Evolutionary conservation across 805 yeast genomes (phyloP).

Genomic region (Diddensiella santjacobensis): DNA sequence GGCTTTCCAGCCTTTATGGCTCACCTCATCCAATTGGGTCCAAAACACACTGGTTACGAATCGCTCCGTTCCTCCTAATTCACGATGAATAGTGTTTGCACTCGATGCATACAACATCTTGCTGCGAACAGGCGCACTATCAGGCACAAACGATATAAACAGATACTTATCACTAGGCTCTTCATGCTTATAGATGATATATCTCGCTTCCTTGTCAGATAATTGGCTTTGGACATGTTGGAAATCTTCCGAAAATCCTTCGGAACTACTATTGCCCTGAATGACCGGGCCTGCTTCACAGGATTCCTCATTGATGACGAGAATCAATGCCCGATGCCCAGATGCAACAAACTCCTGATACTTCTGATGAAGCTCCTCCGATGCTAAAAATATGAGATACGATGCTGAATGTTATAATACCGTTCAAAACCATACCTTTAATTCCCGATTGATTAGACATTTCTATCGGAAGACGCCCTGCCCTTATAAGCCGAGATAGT

Average conservation of each 20-base stretch:
- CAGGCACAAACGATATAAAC: constrained; percentile 85
- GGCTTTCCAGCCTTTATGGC: constrained; percentile 45
- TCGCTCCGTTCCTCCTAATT: constrained; percentile 58
- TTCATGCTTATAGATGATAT: constrained; percentile 42
- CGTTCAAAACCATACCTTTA: constrained; percentile 29
- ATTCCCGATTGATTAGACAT: constrained; percentile 74
- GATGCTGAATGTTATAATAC: not conserved
- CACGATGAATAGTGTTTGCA: constrained; percentile 68
- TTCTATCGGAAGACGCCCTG: too few species aligned
- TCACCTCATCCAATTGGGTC: constrained; percentile 55
- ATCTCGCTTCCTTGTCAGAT: constrained; percentile 43
- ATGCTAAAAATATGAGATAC: constrained; percentile 28
- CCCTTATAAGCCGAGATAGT: too few species aligned
- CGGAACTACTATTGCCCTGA: constrained; percentile 26
- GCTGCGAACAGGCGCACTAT: constrained; percentile 68
- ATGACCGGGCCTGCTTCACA: constrained; percentile 23
- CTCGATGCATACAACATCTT: constrained; percentile 96
- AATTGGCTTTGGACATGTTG: constrained; percentile 33
- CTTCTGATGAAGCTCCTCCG: constrained; percentile 42
- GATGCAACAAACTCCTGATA: constrained; percentile 43
- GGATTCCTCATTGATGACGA: constrained; percentile 34
- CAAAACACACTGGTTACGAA: constrained; percentile 51
- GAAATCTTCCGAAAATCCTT: constrained; percentile 36
- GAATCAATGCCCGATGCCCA: constrained; percentile 36
- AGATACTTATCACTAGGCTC: constrained; percentile 35